Evolutionary conservation across 345 rosid genomes (phyloP).

Genomic region (Rhizophora apiculata): DNA sequence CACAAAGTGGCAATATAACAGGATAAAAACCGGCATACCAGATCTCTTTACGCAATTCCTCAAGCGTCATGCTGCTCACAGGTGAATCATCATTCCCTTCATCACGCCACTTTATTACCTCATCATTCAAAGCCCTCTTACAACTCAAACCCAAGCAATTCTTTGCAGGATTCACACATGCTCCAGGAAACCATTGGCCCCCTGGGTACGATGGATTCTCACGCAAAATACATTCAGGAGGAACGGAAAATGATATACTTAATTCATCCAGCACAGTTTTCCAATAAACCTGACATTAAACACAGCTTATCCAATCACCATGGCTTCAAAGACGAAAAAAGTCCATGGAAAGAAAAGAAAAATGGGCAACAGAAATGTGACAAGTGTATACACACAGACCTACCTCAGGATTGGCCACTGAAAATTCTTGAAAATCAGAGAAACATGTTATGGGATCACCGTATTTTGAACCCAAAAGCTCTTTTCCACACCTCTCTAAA

Average conservation of each 20-base stretch:
- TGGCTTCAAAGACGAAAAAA: too few relatives aligned
- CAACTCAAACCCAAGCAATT: constrained; percentile 51
- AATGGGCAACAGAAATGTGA: neutral
- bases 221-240: constrained; percentile 58
- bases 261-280: constrained; percentile 67
- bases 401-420: constrained; percentile 86
- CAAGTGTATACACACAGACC: neutral
- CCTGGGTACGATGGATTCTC: constrained; percentile 55
- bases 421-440: constrained; percentile 79
- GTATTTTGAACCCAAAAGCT: constrained; percentile 68
- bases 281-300: constrained; percentile 69
- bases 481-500: constrained; percentile 64
- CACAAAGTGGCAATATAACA: neutral
- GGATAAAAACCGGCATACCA: constrained; percentile 57
- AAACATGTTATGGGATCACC: constrained; percentile 77
- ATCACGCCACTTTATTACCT: constrained; percentile 72
- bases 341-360: neutral
- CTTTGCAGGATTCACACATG: constrained; percentile 68
- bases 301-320: too few relatives aligned
- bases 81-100: constrained; percentile 77
- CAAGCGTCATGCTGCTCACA: constrained; percentile 60
- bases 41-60: constrained; percentile 67
- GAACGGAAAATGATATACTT: constrained; percentile 47
- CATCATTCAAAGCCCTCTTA: constrained; percentile 55
- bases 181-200: constrained; percentile 94